phyloP scores from a whole-genome alignment of 257 asterid genomes.

The Solanum piurae region DNA sequence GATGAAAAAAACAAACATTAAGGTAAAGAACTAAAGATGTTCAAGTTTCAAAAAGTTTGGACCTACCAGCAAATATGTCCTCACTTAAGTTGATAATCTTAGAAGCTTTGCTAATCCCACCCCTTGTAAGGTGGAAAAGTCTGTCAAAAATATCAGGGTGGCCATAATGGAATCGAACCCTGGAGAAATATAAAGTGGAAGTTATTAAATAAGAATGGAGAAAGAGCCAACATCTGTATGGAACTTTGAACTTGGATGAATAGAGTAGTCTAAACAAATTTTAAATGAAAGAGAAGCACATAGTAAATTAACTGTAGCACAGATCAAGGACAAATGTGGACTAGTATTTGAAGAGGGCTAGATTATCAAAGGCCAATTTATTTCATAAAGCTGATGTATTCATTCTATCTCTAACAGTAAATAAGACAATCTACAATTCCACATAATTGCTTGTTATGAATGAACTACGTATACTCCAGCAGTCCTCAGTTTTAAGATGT shows the following conservation, averaged over 20 bases:
- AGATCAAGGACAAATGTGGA: background rate
- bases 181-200: constrained; percentile 4
- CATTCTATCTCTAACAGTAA: background rate
- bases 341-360: background rate
- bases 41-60: background rate
- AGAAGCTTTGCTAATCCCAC: constrained; percentile 98
- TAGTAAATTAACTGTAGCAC: background rate
- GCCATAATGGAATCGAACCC: constrained; percentile 99
- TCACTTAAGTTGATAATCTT: constrained; percentile 88
- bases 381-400: background rate
- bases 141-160: constrained; percentile 99
- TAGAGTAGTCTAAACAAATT: background rate
- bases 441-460: background rate
- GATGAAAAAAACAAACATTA: background rate
- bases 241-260: background rate
- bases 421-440: background rate
- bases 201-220: background rate
- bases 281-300: background rate
- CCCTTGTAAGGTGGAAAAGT: constrained; percentile 90
- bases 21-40: background rate
- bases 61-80: constrained; percentile 92
- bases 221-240: background rate
- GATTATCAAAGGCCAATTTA: background rate
- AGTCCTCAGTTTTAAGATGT: background rate
- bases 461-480: background rate